A percentile compares a stretch with the other conserved stretches of the same genome.
Evolutionary conservation across 2,329 filamentous ascomycete species (phyloP).

Genomic region (Cladorrhinum sp.): DNA sequence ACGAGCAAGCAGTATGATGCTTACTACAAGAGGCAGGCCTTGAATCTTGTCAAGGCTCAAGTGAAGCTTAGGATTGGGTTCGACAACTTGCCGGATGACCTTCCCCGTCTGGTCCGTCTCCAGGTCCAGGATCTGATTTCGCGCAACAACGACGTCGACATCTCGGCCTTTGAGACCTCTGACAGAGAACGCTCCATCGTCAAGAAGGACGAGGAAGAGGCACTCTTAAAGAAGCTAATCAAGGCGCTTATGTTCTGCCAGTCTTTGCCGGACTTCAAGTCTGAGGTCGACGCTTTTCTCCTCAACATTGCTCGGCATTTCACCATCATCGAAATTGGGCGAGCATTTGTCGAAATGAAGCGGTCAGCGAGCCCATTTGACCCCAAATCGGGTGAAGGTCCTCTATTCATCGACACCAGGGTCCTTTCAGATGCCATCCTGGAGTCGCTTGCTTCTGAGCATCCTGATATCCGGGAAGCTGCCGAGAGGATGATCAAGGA

Average conservation of each 20-base stretch:
- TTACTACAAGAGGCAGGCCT: slow-evolving; percentile 91
- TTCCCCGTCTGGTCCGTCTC: slow-evolving; percentile 77
- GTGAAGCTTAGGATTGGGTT: slow-evolving; percentile 86
- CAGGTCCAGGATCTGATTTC: slow-evolving; percentile 82
- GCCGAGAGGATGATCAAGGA: slow-evolving; percentile 75
- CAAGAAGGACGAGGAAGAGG: slow-evolving; percentile 84
- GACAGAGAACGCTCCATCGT: slow-evolving; percentile 78
- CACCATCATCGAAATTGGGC: slow-evolving; percentile 82
- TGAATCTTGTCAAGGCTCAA: slow-evolving; percentile 82
- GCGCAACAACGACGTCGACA: slow-evolving; percentile 67
- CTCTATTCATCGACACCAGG: slow-evolving; percentile 80
- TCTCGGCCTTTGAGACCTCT: slow-evolving; percentile 68
- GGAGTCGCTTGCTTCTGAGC: slow-evolving; percentile 84
- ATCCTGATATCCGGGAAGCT: slow-evolving; percentile 73
- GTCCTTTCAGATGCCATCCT: slow-evolving; percentile 86
- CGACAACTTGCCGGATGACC: slow-evolving; percentile 85
- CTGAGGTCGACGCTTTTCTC: slow-evolving; percentile 72
- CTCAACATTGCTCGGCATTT: slow-evolving; percentile 85
- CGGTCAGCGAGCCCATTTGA: slow-evolving; percentile 77
- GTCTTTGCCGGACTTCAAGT: slow-evolving; percentile 75
- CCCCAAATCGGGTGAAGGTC: slow-evolving; percentile 80
- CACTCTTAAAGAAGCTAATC: slow-evolving; percentile 77
- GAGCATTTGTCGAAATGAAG: slow-evolving; percentile 76
- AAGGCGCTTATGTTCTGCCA: slow-evolving; percentile 86
- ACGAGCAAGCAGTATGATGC: slow-evolving; percentile 62